phyloP scores from a whole-genome alignment of 1,284 basidiomycete species.

The Ganoderma lucidum region DNA sequence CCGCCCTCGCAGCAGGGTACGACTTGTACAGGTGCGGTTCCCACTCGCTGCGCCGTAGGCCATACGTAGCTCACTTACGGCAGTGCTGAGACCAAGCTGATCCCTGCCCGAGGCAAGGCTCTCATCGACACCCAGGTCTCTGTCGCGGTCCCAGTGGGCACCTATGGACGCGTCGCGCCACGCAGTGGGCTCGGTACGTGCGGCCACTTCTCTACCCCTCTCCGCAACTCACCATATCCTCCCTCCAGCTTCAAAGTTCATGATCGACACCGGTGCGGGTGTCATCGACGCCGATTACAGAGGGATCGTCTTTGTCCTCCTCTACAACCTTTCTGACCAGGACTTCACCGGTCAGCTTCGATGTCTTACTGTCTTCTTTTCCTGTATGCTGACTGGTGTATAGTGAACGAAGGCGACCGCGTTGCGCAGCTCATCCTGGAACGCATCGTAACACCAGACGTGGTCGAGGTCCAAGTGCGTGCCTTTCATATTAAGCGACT shows the following conservation, averaged over 20 bases:
- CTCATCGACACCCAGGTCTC: slow-evolving; percentile 91
- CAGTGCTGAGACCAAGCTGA: slow-evolving; percentile 80
- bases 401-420: slow-evolving; percentile 92
- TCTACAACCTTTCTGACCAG: slow-evolving; percentile 92
- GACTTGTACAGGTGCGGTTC: slow-evolving; percentile 85
- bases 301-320: slow-evolving; percentile 90
- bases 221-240: not conserved
- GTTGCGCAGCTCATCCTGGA: slow-evolving; percentile 96
- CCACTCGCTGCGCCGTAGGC: not conserved
- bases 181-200: slow-evolving; percentile 87
- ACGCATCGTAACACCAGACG: slow-evolving; percentile 86
- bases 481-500: not conserved
- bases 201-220: not conserved
- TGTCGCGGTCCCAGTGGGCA: slow-evolving; percentile 91
- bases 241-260: slow-evolving; percentile 87
- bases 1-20: slow-evolving; percentile 89
- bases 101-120: slow-evolving; percentile 90
- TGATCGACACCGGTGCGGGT: slow-evolving; percentile 97
- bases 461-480: slow-evolving; percentile 86
- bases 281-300: slow-evolving; percentile 98
- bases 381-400: slow-evolving; percentile 7
- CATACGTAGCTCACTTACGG: not conserved
- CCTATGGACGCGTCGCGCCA: slow-evolving; percentile 96
- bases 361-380: not conserved
- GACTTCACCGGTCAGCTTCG: slow-evolving; percentile 82